Evolutionary conservation across 2,329 filamentous ascomycete genomes (phyloP).

Genomic region (Botryotinia convoluta): DNA sequence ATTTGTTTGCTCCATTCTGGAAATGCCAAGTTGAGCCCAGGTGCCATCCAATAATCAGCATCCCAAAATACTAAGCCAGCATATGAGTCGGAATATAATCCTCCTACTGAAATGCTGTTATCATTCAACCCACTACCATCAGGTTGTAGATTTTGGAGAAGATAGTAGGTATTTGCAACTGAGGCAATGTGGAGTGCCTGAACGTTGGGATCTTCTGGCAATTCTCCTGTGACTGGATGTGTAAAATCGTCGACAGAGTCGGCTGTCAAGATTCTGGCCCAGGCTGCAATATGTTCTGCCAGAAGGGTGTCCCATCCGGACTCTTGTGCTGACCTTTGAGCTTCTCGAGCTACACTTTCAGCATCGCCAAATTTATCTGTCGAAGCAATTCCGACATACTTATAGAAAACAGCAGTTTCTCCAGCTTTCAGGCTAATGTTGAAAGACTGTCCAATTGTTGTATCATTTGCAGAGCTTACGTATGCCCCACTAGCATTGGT

Average conservation of each 20-base stretch:
- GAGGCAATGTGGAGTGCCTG: constrained; percentile 52
- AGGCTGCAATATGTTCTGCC: constrained; percentile 57
- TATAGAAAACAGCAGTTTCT: constrained; percentile 55
- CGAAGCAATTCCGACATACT: constrained; percentile 67
- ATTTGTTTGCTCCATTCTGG: constrained; percentile 62
- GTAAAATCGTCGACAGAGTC: constrained; percentile 63
- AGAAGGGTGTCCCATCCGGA: constrained; percentile 56
- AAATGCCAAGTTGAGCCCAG: constrained; percentile 61
- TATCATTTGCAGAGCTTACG: constrained; percentile 52
- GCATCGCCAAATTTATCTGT: constrained; percentile 64
- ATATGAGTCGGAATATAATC: constrained; percentile 65
- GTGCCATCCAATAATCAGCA: constrained; percentile 44
- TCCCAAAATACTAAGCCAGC: constrained; percentile 52
- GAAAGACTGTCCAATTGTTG: constrained; percentile 63
- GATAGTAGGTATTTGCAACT: constrained; percentile 54
- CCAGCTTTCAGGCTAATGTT: constrained; percentile 52
- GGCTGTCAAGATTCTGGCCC: constrained; percentile 58
- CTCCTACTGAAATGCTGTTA: constrained; percentile 66
- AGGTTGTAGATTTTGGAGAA: constrained; percentile 49
- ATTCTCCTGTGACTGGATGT: constrained; percentile 52
- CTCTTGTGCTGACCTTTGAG: constrained; percentile 49
- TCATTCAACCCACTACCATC: constrained; percentile 55
- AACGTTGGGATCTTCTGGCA: constrained; percentile 58
- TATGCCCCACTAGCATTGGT: constrained; percentile 39
- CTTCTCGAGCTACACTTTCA: constrained; percentile 51